phyloP scores from a whole-genome alignment of 345 rosid genomes.

The Garcia nutans region DNA sequence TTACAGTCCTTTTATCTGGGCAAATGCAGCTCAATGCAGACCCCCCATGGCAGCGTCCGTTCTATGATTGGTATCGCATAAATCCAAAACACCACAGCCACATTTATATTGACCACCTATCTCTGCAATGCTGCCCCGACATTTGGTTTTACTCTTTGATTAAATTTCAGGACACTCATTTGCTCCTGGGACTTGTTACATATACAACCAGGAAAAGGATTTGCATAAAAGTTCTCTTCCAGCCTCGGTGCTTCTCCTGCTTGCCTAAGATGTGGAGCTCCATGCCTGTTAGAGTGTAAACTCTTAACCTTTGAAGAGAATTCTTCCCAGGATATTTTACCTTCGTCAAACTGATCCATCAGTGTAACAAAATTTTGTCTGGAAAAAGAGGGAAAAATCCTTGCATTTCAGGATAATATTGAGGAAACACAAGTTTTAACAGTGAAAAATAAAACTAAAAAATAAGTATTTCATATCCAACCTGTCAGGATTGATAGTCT shows the following conservation, averaged over 20 bases:
- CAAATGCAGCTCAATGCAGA: constrained; percentile 15
- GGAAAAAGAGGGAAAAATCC: constrained; percentile 22
- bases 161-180: constrained; percentile 21
- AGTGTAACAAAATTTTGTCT: constrained; percentile 66
- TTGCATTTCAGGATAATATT: background rate
- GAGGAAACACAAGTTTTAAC: background rate
- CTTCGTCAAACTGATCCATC: constrained; percentile 71
- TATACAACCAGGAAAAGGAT: constrained; percentile 86
- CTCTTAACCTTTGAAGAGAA: constrained; percentile 66
- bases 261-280: constrained; percentile 67
- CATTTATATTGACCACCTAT: constrained; percentile 16
- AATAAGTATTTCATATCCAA: constrained; percentile 9
- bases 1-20: constrained; percentile 3
- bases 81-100: constrained; percentile 13
- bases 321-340: constrained; percentile 60
- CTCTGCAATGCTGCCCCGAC: constrained; percentile 32
- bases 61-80: background rate
- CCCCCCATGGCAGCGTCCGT: constrained; percentile 5
- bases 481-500: constrained; percentile 88
- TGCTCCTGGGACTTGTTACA: constrained; percentile 48
- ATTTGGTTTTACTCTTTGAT: constrained; percentile 31
- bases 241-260: constrained; percentile 65
- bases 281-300: constrained; percentile 62
- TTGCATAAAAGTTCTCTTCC: constrained; percentile 90
- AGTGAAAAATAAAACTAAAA: background rate